phyloP scores from a whole-genome alignment of 2,329 filamentous ascomycete species.

The Emericellopsis atlantica region DNA sequence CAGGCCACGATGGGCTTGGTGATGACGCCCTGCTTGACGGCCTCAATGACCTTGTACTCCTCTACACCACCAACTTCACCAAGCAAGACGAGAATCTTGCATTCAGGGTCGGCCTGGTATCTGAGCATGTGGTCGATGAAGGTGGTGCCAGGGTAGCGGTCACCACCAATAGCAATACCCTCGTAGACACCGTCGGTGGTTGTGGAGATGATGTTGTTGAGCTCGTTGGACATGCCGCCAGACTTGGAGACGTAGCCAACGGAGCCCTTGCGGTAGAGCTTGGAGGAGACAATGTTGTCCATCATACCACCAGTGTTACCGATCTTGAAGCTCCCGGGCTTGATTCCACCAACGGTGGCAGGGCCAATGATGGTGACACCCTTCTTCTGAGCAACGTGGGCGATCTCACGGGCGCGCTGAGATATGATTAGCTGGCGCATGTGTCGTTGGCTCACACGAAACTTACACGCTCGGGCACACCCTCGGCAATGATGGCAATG shows the following conservation, averaged over 20 bases:
- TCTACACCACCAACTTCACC: conserved; percentile 99
- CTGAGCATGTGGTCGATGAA: conserved; percentile 98
- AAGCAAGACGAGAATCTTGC: conserved; percentile 92
- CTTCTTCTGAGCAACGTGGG: conserved; percentile 95
- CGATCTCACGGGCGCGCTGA: conserved; percentile 91
- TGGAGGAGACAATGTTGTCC: conserved; percentile 99
- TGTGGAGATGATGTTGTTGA: conserved; percentile 98
- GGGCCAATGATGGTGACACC: conserved; percentile 98
- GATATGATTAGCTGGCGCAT: conserved; percentile 6
- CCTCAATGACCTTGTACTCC: conserved; percentile 98
- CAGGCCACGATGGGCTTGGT: conserved; percentile 98
- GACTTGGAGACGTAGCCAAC: conserved; percentile 99
- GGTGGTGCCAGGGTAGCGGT: conserved; percentile 95
- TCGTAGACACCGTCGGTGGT: conserved; percentile 97
- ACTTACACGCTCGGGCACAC: conserved; percentile 92
- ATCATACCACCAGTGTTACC: conserved; percentile 99
- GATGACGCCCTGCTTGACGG: conserved; percentile 85
- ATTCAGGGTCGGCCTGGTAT: conserved; percentile 92
- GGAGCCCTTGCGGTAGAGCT: conserved; percentile 98
- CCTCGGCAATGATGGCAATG: conserved; percentile 98
- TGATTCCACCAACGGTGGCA: conserved; percentile 97
- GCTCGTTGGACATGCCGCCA: conserved; percentile 99
- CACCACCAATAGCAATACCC: conserved; percentile 98
- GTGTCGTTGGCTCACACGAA: background rate
- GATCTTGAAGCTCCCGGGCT: conserved; percentile 98